Evolutionary conservation across 768 basidiomycete species (phyloP).

Genomic region (Tricholoma bakamatsutake): DNA sequence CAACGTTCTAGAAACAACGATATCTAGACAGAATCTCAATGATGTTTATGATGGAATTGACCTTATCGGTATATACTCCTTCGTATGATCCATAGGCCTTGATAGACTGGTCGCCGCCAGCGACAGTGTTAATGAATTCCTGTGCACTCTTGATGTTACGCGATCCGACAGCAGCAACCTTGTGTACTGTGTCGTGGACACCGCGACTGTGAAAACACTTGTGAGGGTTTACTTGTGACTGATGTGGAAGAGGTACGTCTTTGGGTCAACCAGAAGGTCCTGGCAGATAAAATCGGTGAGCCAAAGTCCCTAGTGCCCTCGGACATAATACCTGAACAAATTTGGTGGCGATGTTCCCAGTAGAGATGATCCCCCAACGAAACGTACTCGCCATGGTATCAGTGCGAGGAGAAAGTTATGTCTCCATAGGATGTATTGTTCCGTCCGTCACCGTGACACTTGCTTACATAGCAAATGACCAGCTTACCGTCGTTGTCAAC

Average conservation of each 20-base stretch:
- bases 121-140: slow-evolving; percentile 55
- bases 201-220: slow-evolving; percentile 40
- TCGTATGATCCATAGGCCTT: slow-evolving; percentile 72
- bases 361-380: slow-evolving; percentile 87
- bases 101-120: slow-evolving; percentile 44
- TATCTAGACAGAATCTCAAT: too few relatives aligned
- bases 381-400: slow-evolving; percentile 35
- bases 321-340: slow-evolving; percentile 54
- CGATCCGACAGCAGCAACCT: slow-evolving; percentile 72
- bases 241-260: slow-evolving; percentile 34
- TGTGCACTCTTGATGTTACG: slow-evolving; percentile 63
- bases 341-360: slow-evolving; percentile 60
- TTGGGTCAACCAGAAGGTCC: slow-evolving; percentile 75
- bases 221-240: neutral
- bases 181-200: slow-evolving; percentile 61
- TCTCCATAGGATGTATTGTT: neutral
- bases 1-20: slow-evolving; percentile 46
- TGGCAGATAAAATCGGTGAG: slow-evolving; percentile 22
- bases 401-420: neutral
- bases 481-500: slow-evolving; percentile 29
- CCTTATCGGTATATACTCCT: slow-evolving; percentile 67
- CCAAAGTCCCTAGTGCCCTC: neutral
- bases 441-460: too few relatives aligned
- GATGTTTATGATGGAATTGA: slow-evolving; percentile 20
- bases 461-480: slow-evolving; percentile 1